A percentile compares a stretch with the other conserved stretches of the same genome.
These are phyloP conservation scores for Triticum urartu DNA, from an alignment of 176 grass and related monocot genomes.

Conservation along the genomic window DNA sequence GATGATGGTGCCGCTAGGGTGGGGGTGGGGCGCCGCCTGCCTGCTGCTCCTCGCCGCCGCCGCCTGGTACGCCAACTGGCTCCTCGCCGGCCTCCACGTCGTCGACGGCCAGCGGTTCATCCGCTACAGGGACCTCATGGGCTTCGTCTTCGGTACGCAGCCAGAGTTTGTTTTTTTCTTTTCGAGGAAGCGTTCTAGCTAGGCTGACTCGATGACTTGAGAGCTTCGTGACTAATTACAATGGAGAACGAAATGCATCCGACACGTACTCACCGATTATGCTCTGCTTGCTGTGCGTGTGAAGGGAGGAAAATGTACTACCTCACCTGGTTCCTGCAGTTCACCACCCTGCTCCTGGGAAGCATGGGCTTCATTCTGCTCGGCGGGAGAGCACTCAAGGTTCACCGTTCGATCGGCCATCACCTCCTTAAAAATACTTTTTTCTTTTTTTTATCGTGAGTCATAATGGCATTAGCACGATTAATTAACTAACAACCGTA, in stretches of 20 bases:
- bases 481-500: neutral
- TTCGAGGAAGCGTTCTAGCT: neutral
- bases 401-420: too few species aligned
- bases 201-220: neutral
- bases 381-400: slow-evolving; percentile 74
- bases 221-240: too few species aligned
- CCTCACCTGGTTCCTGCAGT: slow-evolving; percentile 78
- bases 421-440: too few species aligned
- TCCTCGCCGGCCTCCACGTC: slow-evolving; percentile 69
- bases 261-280: neutral
- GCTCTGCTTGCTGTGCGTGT: neutral
- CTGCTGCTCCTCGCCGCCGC: slow-evolving; percentile 51
- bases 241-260: neutral
- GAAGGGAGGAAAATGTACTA: slow-evolving; percentile 76
- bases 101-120: slow-evolving; percentile 68
- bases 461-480: neutral
- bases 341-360: slow-evolving; percentile 62
- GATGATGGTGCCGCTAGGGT: slow-evolving; percentile 74
- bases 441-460: neutral
- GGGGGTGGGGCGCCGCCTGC: slow-evolving; percentile 67
- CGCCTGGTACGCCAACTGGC: slow-evolving; percentile 76
- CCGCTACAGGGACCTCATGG: slow-evolving; percentile 90
- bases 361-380: slow-evolving; percentile 88
- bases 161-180: too few species aligned
- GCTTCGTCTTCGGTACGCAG: slow-evolving; percentile 61